Conservation (phyloP, 331 rosid genomes). For the Dryas integrifolia region DNA sequence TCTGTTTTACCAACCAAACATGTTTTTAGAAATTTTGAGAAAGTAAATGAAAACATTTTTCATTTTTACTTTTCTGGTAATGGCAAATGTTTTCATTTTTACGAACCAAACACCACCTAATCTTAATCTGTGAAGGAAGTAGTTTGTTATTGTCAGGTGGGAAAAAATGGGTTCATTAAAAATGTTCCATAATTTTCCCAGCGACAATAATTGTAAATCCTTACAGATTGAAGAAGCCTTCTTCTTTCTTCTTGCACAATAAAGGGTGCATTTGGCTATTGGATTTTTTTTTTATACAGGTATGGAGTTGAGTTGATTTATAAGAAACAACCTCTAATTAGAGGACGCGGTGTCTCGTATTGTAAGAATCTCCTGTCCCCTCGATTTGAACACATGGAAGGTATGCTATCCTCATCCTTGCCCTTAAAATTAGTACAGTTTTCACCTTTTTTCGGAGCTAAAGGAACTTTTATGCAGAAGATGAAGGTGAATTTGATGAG, state of each 20-base stretch:
- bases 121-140: slow-evolving; percentile 61
- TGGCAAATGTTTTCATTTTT: not conserved
- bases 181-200: slow-evolving; percentile 30
- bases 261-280: slow-evolving; percentile 68
- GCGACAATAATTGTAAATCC: slow-evolving; percentile 43
- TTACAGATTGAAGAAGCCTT: slow-evolving; percentile 61
- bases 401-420: slow-evolving; percentile 41
- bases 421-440: slow-evolving; percentile 9
- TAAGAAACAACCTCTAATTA: slow-evolving; percentile 87
- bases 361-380: slow-evolving; percentile 98
- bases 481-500: slow-evolving; percentile 83
- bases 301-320: slow-evolving; percentile 90
- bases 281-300: slow-evolving; percentile 48
- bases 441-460: slow-evolving; percentile 22
- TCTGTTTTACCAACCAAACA: not conserved
- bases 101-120: slow-evolving; percentile 8
- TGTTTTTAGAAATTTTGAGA: not conserved
- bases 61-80: not conserved
- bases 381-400: slow-evolving; percentile 84
- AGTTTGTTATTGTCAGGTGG: slow-evolving; percentile 35
- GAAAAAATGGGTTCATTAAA: slow-evolving; percentile 32
- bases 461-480: slow-evolving; percentile 38
- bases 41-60: not conserved
- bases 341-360: slow-evolving; percentile 98
- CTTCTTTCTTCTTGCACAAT: slow-evolving; percentile 63